Evolutionary conservation across 768 basidiomycete species (phyloP), one percentile per base, ranked within the genome.

Genomic region (Cyclocybe aegerita): DNA sequence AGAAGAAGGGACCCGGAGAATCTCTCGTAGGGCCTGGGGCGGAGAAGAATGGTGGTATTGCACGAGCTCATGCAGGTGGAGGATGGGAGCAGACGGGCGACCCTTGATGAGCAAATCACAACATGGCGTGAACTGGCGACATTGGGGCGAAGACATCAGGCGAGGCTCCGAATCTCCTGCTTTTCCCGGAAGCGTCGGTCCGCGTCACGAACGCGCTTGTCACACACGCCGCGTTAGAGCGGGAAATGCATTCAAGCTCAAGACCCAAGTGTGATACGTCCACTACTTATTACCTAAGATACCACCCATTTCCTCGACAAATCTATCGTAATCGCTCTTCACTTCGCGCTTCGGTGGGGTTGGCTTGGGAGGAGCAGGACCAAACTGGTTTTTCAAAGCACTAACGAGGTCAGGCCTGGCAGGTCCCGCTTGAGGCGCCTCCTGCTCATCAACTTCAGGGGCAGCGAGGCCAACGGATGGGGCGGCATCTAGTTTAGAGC

Each of bases 271-370:
- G 14, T 23, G 37, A 17, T 16, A 39, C 6, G 7, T n/a, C 10
- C 29, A 41, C 49, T 55, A 60, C 39, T 61, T 62, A n/a, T 65
- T 49, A 14, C 70, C 71, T 32, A 90, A 61, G 41, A 90, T 77
- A 62, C 88, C 87, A 30, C 78, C 76, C 79, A 90, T 83, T 56
- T 88, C 88, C 49, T 86, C 87, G 37, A 88, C 70, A 67, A 89
- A 90, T 54, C 83, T 88, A 46, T 78, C 80, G 61, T 90, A 91
- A 58, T 90, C 88, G 52, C 83, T 83, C 63, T 79, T 83, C 49
- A 65, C 69, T 62, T 76, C 81, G 49, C 65, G 56, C 14, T 55
- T 56, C 43, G 41, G 59, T 55, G 46, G 48, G 51, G 56, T 56
- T 40, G 58, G 6, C 47, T 49, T 49, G 9, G 64, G 44, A 32